These are phyloP conservation scores for Metschnikowia continentalis DNA, from an alignment of 805 yeast species.

Conservation along the genomic window DNA sequence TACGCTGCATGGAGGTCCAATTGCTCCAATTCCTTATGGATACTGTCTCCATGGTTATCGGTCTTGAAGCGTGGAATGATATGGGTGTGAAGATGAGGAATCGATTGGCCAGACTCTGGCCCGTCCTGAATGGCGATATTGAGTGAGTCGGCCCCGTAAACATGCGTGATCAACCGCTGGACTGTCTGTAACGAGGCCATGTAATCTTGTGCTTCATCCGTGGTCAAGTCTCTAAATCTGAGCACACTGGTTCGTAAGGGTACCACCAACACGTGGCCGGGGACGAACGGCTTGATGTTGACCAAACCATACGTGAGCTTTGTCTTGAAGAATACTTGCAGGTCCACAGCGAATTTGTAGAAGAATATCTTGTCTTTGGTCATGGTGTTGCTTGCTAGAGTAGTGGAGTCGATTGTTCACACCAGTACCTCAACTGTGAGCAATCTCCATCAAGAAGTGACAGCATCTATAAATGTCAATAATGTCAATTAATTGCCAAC, in stretches of 20 bases:
- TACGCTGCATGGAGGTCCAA: slow-evolving; percentile 43
- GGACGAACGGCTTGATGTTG: slow-evolving; percentile 85
- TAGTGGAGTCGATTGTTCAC: no score
- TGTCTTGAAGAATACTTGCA: slow-evolving; percentile 58
- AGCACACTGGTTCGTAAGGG: slow-evolving; percentile 64
- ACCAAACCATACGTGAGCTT: slow-evolving; percentile 78
- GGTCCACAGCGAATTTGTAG: slow-evolving; percentile 50
- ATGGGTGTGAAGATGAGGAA: slow-evolving; percentile 94
- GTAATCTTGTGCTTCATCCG: slow-evolving; percentile 73
- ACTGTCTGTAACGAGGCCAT: slow-evolving; percentile 71
- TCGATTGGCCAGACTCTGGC: slow-evolving; percentile 91
- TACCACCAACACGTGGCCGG: slow-evolving; percentile 86
- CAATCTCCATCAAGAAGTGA: no score
- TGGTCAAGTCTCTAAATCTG: slow-evolving; percentile 63
- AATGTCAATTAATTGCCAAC: no score
- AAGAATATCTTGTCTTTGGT: slow-evolving; percentile 35
- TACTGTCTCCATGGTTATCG: slow-evolving; percentile 53
- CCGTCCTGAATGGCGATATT: slow-evolving; percentile 97
- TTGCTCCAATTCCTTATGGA: slow-evolving; percentile 62
- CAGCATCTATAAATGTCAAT: no score
- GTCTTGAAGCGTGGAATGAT: slow-evolving; percentile 75
- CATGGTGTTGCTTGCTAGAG: not conserved
- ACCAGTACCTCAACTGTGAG: no score
- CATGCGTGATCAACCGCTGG: slow-evolving; percentile 58
- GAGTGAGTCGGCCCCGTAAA: slow-evolving; percentile 74